phyloP scores from a whole-genome alignment of 495 filamentous ascomycete genomes.

The Elasticomyces elasticus region DNA sequence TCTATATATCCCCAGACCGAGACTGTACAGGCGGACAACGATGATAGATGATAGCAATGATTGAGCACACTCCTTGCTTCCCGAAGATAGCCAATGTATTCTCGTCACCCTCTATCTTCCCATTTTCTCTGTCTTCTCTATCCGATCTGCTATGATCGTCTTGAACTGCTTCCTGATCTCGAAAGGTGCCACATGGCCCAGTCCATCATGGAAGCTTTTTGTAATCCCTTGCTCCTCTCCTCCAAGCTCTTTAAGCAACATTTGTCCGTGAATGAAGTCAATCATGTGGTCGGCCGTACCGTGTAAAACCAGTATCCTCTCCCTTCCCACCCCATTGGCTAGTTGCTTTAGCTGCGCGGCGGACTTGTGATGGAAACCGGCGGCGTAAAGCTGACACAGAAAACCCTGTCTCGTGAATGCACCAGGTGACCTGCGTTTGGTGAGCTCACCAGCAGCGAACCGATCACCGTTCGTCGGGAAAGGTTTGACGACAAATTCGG shows the following conservation, averaged over 20 bases:
- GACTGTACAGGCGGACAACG: too few relatives aligned
- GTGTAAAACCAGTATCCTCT: conserved; percentile 64
- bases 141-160: conserved; percentile 44
- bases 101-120: background rate
- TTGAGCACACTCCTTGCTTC: too few relatives aligned
- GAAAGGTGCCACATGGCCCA: conserved; percentile 58
- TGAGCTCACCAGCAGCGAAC: conserved; percentile 65
- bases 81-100: too few relatives aligned
- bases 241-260: conserved; percentile 34
- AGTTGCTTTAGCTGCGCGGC: conserved; percentile 51
- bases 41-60: too few relatives aligned
- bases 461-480: conserved; percentile 71
- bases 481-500: conserved; percentile 32
- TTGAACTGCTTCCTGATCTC: conserved; percentile 56
- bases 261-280: conserved; percentile 44
- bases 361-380: conserved; percentile 68
- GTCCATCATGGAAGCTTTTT: conserved; percentile 49
- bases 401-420: conserved; percentile 57
- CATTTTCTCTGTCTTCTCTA: conserved; percentile 30
- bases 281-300: conserved; percentile 69
- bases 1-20: too few relatives aligned
- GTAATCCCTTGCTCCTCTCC: conserved; percentile 38
- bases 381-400: conserved; percentile 65
- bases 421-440: conserved; percentile 47
- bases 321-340: conserved; percentile 54